These are phyloP conservation scores for Withania somnifera DNA, from an alignment of 305 asterid genomes.

Conservation along the genomic window DNA sequence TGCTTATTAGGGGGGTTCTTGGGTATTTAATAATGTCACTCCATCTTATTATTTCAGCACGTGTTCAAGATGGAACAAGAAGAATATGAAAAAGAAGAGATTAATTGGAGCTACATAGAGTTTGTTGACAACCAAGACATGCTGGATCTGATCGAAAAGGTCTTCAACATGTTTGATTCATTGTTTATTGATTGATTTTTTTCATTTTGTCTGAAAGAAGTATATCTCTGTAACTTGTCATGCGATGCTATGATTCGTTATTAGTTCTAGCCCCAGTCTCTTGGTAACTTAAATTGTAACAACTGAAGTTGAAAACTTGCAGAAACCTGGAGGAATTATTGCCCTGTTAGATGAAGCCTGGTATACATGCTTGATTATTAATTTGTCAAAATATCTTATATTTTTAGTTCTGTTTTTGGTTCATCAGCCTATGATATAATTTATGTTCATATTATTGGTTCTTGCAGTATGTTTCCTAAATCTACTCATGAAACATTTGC, in stretches of 20 bases:
- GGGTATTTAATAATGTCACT: neutral
- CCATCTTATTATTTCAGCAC: slow-evolving; percentile 52
- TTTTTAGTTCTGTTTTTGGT: neutral
- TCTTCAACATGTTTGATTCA: slow-evolving; percentile 13
- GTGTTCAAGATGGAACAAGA: slow-evolving; percentile 99
- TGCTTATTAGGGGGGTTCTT: neutral
- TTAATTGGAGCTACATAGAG: slow-evolving; percentile 99
- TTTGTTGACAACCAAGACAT: slow-evolving; percentile 99
- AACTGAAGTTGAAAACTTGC: slow-evolving; percentile 23
- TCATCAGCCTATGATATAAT: slow-evolving; percentile 11
- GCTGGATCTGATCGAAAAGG: slow-evolving; percentile 98
- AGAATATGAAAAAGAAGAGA: slow-evolving; percentile 91
- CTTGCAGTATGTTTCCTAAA: slow-evolving; percentile 97
- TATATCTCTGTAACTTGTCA: neutral
- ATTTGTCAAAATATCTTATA: neutral
- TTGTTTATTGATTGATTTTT: neutral
- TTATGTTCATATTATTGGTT: slow-evolving; percentile 13
- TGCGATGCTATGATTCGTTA: neutral
- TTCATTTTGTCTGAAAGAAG: neutral
- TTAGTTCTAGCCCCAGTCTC: neutral
- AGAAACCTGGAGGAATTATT: slow-evolving; percentile 99
- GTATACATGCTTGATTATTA: slow-evolving; percentile 28
- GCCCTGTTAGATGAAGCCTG: slow-evolving; percentile 98
- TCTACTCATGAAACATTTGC: slow-evolving; percentile 99
- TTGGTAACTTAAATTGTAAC: neutral